Evolutionary conservation across 2,329 filamentous ascomycete species (phyloP).

Genomic region (Remersonia thermophila): DNA sequence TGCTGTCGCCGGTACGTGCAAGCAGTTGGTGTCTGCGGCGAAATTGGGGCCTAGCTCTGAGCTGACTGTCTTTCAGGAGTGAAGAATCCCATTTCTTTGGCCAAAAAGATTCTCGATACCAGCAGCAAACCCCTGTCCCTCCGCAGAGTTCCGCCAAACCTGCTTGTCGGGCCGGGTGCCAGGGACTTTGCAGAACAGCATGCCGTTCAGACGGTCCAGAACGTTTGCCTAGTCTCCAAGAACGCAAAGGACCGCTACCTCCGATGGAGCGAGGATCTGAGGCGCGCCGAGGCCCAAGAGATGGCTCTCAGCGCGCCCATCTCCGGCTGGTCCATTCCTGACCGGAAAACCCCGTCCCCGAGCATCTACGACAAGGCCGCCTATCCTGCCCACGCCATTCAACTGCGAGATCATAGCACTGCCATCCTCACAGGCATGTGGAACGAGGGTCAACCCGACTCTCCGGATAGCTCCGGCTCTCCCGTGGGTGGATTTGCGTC

Average conservation of each 20-base stretch:
- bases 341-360: conserved; percentile 5
- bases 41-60: too few species aligned
- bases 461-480: conserved; percentile 26
- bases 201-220: conserved; percentile 59
- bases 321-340: conserved; percentile 2
- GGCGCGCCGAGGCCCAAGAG: conserved; percentile 21
- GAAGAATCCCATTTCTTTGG: conserved; percentile 82
- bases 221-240: conserved; percentile 68
- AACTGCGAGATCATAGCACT: conserved; percentile 36
- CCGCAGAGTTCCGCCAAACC: conserved; percentile 80
- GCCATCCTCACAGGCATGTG: conserved; percentile 45
- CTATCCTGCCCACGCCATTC: conserved; percentile 5
- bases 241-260: conserved; percentile 67
- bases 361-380: conserved; percentile 13
- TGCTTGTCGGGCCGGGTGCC: conserved; percentile 77
- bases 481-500: too few species aligned
- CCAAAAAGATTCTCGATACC: conserved; percentile 68
- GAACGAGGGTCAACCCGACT: conserved; percentile 51
- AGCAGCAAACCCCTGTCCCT: conserved; percentile 69
- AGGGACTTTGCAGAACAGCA: conserved; percentile 74
- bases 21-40: background rate
- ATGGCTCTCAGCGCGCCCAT: conserved; percentile 14
- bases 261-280: conserved; percentile 67
- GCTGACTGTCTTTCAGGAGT: conserved; percentile 48
- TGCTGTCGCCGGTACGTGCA: conserved; percentile 65